These are phyloP conservation scores for Arthrocladium fulminans DNA, from an alignment of 2,329 filamentous ascomycete genomes.

Conservation along the genomic window DNA sequence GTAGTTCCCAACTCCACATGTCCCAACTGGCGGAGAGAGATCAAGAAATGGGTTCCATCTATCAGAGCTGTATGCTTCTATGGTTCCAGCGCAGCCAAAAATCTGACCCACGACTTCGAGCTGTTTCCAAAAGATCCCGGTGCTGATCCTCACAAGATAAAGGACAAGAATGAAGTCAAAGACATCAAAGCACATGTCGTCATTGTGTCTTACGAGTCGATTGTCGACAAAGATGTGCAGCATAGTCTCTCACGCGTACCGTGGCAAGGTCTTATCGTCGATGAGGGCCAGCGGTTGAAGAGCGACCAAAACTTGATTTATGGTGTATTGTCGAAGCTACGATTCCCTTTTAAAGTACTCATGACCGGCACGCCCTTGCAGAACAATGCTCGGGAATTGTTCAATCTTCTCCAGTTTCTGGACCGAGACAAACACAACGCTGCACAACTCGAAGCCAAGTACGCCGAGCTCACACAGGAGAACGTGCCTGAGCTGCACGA, in stretches of 20 bases:
- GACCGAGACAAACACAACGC: conserved; percentile 61
- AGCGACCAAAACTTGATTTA: conserved; percentile 84
- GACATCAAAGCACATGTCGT: conserved; percentile 83
- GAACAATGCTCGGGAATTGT: conserved; percentile 84
- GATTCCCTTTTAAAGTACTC: conserved; percentile 72
- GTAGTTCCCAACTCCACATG: conserved; percentile 93
- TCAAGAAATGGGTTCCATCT: conserved; percentile 83
- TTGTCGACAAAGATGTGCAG: conserved; percentile 61
- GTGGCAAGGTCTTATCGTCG: conserved; percentile 84
- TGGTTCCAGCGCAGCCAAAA: conserved; percentile 64
- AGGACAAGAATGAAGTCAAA: conserved; percentile 26
- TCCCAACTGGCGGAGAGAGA: conserved; percentile 94
- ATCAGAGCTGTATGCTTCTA: conserved; percentile 89
- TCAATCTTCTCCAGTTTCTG: conserved; percentile 93
- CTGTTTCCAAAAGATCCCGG: conserved; percentile 58
- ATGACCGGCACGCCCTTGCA: conserved; percentile 76
- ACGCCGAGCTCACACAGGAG: conserved; percentile 67
- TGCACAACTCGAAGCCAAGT: conserved; percentile 63
- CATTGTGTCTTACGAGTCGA: conserved; percentile 89
- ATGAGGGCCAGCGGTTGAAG: conserved; percentile 92
- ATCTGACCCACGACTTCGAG: conserved; percentile 72
- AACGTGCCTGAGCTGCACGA: conserved; percentile 74
- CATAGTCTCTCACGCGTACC: conserved; percentile 59
- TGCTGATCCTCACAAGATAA: conserved; percentile 24
- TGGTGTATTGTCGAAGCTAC: conserved; percentile 60